phyloP scores from a whole-genome alignment of 140 eudicot species.

The Ambrosia hybrid region DNA sequence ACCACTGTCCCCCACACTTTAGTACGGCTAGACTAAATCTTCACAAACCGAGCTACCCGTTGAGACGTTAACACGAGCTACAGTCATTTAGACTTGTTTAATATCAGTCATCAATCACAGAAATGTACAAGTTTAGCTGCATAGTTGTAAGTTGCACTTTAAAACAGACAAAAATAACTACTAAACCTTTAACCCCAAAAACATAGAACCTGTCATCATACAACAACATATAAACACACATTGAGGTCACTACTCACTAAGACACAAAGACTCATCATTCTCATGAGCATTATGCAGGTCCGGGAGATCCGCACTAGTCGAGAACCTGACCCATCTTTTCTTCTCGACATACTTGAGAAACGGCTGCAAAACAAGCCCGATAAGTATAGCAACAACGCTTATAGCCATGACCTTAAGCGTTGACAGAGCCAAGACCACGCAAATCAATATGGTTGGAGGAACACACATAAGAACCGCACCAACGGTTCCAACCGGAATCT shows the following conservation, averaged over 20 bases:
- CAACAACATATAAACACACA: conserved; percentile 5
- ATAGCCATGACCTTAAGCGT: conserved; percentile 27
- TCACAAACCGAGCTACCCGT: not conserved
- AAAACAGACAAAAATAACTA: not conserved
- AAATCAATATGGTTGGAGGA: conserved; percentile 41
- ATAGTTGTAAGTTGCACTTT: not conserved
- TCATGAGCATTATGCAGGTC: conserved; percentile 28
- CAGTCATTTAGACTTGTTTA: not conserved
- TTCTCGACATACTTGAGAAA: conserved; percentile 27
- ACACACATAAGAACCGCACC: conserved; percentile 38
- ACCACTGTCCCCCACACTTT: too few relatives aligned
- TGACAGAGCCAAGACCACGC: conserved; percentile 34
- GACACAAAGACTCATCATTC: conserved; percentile 17
- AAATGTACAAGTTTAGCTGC: not conserved
- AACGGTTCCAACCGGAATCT: conserved; percentile 40
- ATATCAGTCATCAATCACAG: not conserved
- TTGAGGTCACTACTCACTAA: not conserved
- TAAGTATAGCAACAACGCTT: conserved; percentile 29
- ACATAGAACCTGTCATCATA: conserved; percentile 8
- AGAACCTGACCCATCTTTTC: conserved; percentile 41
- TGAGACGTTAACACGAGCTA: not conserved
- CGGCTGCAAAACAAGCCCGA: conserved; percentile 44
- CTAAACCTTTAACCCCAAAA: not conserved
- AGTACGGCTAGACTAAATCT: not conserved
- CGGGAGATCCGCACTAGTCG: conserved; percentile 39